Base-by-base conservation (phyloP, 2,329 filamentous ascomycete genomes). In the Stachybotrys chartarum region DNA sequence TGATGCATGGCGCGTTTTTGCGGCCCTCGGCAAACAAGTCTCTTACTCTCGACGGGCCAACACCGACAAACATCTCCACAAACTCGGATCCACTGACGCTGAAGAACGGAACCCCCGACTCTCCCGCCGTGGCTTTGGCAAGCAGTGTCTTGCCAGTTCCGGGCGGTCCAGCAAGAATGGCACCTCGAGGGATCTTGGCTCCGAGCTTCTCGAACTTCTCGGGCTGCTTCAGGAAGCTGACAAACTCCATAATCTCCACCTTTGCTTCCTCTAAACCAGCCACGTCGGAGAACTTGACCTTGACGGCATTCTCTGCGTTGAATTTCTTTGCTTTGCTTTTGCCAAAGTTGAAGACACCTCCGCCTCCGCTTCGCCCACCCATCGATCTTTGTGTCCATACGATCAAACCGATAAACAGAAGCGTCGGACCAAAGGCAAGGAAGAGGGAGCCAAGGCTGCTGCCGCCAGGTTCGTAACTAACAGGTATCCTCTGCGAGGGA, bases 21-120 rank as follows among this genome's bases (percentile, higher is more conserved):
- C 94, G 85, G 17, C 94, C 94, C 64, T 90, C 96, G 56, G 91
- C 86, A 67, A 99, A 99, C 53, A 99, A 77, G 72, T 99, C 94
- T 64, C 94, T 86, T 52, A 99, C 94, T 73, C 94, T 85, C 32
- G 93, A 97, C 18, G 94, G 90, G 72, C 94, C 94, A 57, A 99
- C 94, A 83, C 94, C 94, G 53, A 99, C 94, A 69, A 99, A 99
- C 93, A 99, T 99, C 75, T 99, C 94, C 35, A 99, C 93, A 68
- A 99, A 99, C 71, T 99, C 94, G 51, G 94, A 99, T 69, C 94
- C 94, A 71, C 91, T 97, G 64, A 99, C 94, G 66, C 90, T 96
- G 81, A 92, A 99, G 81, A 99, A 99, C 0, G 94, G 94, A 35
- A 99, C 94, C 48, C 89, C 88, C 30, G 94, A 97, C 76, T 99